phyloP scores from a whole-genome alignment of 2,329 filamentous ascomycete genomes.

The Claviceps arundinis region DNA sequence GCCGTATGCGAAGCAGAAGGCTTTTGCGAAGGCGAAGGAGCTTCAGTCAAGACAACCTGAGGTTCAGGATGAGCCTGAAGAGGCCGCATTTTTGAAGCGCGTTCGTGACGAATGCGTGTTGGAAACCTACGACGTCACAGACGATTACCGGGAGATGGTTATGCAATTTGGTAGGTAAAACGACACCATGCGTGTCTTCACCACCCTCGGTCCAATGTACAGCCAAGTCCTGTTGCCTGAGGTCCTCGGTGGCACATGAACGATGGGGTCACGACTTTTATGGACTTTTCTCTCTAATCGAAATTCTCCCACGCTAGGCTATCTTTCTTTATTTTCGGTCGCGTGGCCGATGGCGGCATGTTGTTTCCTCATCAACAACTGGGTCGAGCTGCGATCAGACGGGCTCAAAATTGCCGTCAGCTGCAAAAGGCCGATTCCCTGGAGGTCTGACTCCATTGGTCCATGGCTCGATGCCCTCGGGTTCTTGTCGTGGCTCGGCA shows the following conservation, averaged over 20 bases:
- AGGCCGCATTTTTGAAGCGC: constrained; percentile 65
- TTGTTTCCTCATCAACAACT: constrained; percentile 89
- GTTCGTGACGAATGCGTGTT: constrained; percentile 76
- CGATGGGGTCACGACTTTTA: neutral
- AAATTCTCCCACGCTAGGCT: constrained; percentile 42
- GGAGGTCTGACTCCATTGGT: constrained; percentile 84
- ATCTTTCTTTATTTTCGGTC: constrained; percentile 80
- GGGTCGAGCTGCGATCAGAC: constrained; percentile 86
- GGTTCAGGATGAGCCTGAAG: constrained; percentile 57
- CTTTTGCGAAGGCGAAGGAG: constrained; percentile 66
- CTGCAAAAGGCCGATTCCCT: constrained; percentile 79
- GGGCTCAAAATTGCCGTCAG: constrained; percentile 87
- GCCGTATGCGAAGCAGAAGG: constrained; percentile 69
- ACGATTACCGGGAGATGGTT: constrained; percentile 87
- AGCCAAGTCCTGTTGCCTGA: no score
- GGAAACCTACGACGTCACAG: constrained; percentile 75
- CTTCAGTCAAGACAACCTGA: constrained; percentile 47
- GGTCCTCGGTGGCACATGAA: no score
- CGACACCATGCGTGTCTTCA: neutral
- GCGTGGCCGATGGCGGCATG: constrained; percentile 88
- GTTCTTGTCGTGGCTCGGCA: constrained; percentile 90
- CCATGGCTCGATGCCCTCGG: constrained; percentile 78
- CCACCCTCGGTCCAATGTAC: no score
- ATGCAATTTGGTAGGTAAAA: constrained; percentile 52
- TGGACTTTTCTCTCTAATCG: constrained; percentile 3